A percentile compares a stretch with the other conserved stretches of the same genome.
These are phyloP conservation scores for Hypholoma fasciculare DNA, from an alignment of 768 basidiomycete species.

Conservation along the genomic window DNA sequence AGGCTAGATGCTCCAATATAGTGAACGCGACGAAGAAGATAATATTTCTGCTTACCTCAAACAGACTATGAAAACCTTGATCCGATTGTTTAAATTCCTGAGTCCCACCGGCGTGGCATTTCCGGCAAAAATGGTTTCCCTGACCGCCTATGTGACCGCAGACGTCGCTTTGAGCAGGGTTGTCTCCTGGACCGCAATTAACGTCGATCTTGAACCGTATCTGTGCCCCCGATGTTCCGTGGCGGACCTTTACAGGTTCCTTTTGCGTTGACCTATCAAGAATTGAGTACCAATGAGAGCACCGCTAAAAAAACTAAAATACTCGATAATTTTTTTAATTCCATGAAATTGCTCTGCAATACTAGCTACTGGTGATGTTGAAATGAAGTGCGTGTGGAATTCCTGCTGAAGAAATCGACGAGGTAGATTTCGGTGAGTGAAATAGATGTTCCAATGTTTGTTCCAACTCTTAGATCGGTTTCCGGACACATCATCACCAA, in stretches of 20 bases:
- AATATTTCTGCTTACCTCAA: constrained; percentile 19
- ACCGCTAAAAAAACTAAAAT: background rate
- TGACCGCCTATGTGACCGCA: constrained; percentile 39
- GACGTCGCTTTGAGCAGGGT: constrained; percentile 38
- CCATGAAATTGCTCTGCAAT: constrained; percentile 38
- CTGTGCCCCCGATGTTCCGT: constrained; percentile 21
- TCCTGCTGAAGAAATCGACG: constrained; percentile 34
- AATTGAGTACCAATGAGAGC: background rate
- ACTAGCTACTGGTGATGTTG: constrained; percentile 35
- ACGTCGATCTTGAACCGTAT: constrained; percentile 25
- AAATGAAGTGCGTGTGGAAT: constrained; percentile 36
- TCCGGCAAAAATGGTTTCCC: constrained; percentile 40
- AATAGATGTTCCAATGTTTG: constrained; percentile 43
- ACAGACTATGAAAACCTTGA: constrained; percentile 34
- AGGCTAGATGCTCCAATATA: constrained; percentile 14
- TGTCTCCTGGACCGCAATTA: constrained; percentile 34
- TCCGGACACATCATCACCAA: constrained; percentile 44
- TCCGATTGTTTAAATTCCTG: constrained; percentile 30
- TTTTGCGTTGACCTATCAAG: constrained; percentile 27
- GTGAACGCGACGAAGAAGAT: background rate
- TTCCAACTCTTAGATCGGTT: constrained; percentile 46
- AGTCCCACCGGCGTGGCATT: constrained; percentile 37
- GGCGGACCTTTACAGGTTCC: constrained; percentile 29
- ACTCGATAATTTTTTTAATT: constrained; percentile 32
- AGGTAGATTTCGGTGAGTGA: constrained; percentile 36